Percentiles rank a stretch among this genome's conserved stretches.
phyloP scores from a whole-genome alignment of 2,329 filamentous ascomycete genomes.

The Cytospora chrysosperma region DNA sequence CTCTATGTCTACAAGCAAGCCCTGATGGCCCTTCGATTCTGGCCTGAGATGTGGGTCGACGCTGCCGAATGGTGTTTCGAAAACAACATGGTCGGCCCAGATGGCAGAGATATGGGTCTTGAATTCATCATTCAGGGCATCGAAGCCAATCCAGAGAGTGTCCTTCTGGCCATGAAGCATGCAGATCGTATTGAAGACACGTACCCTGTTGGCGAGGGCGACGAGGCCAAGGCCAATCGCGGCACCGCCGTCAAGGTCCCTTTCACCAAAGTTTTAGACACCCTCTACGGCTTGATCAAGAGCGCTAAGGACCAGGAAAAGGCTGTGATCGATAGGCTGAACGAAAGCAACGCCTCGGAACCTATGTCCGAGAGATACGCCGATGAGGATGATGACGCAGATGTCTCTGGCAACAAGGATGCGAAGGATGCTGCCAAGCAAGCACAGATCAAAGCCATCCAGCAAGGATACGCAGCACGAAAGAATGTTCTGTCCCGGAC shows the following conservation, averaged over 20 bases:
- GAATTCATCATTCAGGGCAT: constrained; percentile 81
- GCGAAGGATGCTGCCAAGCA: constrained; percentile 59
- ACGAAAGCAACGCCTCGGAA: constrained; percentile 42
- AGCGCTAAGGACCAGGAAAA: constrained; percentile 66
- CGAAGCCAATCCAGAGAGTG: constrained; percentile 88
- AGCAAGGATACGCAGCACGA: constrained; percentile 69
- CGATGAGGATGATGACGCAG: constrained; percentile 52
- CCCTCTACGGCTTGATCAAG: constrained; percentile 82
- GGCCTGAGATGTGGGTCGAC: constrained; percentile 94
- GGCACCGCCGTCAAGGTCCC: constrained; percentile 77
- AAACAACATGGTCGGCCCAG: constrained; percentile 62
- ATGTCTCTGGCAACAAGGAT: constrained; percentile 41
- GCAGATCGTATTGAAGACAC: constrained; percentile 84
- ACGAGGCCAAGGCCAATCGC: constrained; percentile 71
- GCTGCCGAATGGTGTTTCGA: constrained; percentile 90
- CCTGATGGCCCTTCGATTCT: constrained; percentile 88
- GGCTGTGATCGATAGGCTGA: constrained; percentile 55
- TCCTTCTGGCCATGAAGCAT: constrained; percentile 83
- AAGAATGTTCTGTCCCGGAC: constrained; percentile 76
- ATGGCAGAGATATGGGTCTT: constrained; percentile 62
- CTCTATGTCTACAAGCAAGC: constrained; percentile 93
- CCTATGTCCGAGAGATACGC: constrained; percentile 28
- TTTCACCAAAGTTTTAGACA: constrained; percentile 78
- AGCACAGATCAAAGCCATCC: constrained; percentile 59
- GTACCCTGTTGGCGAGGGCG: constrained; percentile 73